phyloP scores from a whole-genome alignment of 352 stramenopile species.

The Phytophthora cactorum region DNA sequence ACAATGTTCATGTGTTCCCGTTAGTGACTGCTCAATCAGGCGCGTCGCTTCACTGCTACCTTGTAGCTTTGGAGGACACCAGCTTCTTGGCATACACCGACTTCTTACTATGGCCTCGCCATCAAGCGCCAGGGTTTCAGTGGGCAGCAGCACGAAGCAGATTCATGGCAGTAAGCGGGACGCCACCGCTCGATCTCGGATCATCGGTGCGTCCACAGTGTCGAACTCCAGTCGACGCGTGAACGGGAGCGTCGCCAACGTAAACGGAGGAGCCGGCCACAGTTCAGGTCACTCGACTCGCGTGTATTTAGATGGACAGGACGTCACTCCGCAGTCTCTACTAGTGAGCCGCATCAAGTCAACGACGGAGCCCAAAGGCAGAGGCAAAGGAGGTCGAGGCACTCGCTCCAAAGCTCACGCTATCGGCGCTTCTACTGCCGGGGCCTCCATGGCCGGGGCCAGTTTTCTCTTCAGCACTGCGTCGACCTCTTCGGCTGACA shows the following conservation, averaged over 20 bases:
- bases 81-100: neutral
- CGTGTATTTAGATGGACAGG: slow-evolving; percentile 70
- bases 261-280: slow-evolving; percentile 29
- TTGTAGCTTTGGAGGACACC: neutral
- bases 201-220: slow-evolving; percentile 64
- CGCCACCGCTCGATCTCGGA: slow-evolving; percentile 58
- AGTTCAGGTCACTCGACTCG: slow-evolving; percentile 45
- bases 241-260: slow-evolving; percentile 47
- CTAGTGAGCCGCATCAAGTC: slow-evolving; percentile 78
- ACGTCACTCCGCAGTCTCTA: slow-evolving; percentile 83
- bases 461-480: slow-evolving; percentile 59
- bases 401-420: slow-evolving; percentile 43
- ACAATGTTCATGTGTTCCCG: neutral
- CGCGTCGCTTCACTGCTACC: slow-evolving; percentile 13
- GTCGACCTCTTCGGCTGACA: slow-evolving; percentile 64
- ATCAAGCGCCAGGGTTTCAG: slow-evolving; percentile 47
- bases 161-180: slow-evolving; percentile 53
- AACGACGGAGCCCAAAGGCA: slow-evolving; percentile 32
- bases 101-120: slow-evolving; percentile 50
- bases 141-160: slow-evolving; percentile 47
- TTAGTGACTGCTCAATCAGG: slow-evolving; percentile 1
- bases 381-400: slow-evolving; percentile 30
- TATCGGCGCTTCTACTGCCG: slow-evolving; percentile 10
- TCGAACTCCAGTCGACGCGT: slow-evolving; percentile 77
- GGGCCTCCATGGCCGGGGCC: slow-evolving; percentile 47